Evolutionary conservation across 176 grass and related monocot species (phyloP), one percentile per base, ranked within the genome.

Genomic region (Eleusine coracana): DNA sequence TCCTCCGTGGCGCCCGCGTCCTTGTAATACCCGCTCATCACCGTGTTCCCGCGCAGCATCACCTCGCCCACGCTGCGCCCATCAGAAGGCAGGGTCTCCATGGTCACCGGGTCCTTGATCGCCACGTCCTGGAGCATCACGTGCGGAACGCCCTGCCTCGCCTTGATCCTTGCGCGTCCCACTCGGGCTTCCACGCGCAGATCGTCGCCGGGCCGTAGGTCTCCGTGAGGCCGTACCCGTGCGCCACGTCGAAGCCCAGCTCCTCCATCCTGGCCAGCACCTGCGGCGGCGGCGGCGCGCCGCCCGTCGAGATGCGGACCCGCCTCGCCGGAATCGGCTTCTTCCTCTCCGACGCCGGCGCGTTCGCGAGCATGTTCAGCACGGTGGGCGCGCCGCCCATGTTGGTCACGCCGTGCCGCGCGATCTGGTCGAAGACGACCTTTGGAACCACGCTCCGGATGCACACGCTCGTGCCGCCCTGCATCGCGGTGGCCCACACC

Each of bases 11-110:
- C 83, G 0, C 3, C 42, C 18, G 36, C 63, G 63, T 93, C 88
- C 68, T 91, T 83, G 83, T 88, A 91, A 45, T 92, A 92, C 51
- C 92, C 92, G 59, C 80, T 85, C 89, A 91, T 94, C 18, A 94
- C 63, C 46, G 80, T 91, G 87, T 94, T 94, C 23, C 92, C 89
- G 0, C 89, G 80, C 21, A 91, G 59, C 83, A 94, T 88, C 21
- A 94, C 89, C 83, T 94, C 92, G 14, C 92, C 92, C 1, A 94
- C 66, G n/a, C 89, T 76, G 51, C 16, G 66, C 34, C 89, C 92
- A 74, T 94, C 92, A 10, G 71, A 81, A 1, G 92, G 84, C 31
- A 94, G 21, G 67, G 76, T 89, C 40, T 48, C 77, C 89, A 91
- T 94, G 20, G 80, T 94, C 14, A 12, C 76, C 1, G 92, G 86